phyloP scores from a whole-genome alignment of 106 monocot species.

The Allium fistulosum region DNA sequence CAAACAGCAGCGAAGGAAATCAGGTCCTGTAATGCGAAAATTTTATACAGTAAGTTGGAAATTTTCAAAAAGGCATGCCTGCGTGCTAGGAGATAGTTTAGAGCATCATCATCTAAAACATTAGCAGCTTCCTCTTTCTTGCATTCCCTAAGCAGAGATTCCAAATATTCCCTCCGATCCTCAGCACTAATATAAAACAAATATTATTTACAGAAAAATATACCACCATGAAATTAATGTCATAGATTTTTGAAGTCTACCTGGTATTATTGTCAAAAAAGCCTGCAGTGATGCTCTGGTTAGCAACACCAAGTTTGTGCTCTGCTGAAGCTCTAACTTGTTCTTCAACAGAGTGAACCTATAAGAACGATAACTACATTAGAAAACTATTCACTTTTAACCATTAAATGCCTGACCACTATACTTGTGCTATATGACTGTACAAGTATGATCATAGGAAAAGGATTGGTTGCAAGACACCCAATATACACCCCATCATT shows the following conservation, averaged over 20 bases:
- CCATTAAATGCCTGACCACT: too few species aligned
- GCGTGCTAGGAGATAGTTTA: conserved; percentile 89
- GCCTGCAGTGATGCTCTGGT: conserved; percentile 99
- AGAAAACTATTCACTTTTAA: not conserved
- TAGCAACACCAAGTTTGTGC: conserved; percentile 99
- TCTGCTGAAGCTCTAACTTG: conserved; percentile 99
- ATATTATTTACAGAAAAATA: too few species aligned
- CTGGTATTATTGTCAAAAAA: conserved; percentile 99
- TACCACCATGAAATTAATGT: not conserved
- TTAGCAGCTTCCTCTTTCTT: conserved; percentile 97
- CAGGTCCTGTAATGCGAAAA: not conserved
- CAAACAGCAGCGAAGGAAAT: conserved; percentile 1
- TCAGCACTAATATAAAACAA: conserved; percentile 60
- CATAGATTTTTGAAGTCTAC: conserved; percentile 16
- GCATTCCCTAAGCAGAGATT: conserved; percentile 85
- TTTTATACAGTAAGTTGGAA: not conserved
- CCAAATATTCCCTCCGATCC: conserved; percentile 98
- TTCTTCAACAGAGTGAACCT: conserved; percentile 95
- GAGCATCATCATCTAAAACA: conserved; percentile 98
- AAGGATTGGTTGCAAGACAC: too few species aligned
- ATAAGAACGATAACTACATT: conserved; percentile 2
- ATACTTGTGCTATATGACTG: too few species aligned
- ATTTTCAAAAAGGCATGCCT: conserved; percentile 29
- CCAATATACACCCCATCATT: too few species aligned
- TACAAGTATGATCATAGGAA: too few species aligned